These are phyloP conservation scores for Jatropha multifida DNA, from an alignment of 441 rosid species.

Conservation along the genomic window DNA sequence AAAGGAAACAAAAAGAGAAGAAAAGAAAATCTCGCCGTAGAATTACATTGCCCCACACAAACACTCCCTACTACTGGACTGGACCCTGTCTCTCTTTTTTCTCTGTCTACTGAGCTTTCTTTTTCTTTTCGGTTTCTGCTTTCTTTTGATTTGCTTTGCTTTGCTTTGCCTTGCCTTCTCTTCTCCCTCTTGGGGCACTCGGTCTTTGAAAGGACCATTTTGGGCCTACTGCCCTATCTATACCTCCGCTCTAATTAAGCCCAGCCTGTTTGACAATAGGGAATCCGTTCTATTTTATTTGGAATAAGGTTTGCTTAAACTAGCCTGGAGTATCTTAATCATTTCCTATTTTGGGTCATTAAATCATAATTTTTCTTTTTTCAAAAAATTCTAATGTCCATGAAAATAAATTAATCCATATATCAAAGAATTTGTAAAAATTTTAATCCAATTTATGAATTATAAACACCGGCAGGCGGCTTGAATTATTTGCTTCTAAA, in stretches of 20 bases:
- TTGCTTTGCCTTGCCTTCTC: neutral
- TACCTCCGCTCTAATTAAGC: neutral
- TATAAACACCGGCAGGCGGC: too few species aligned
- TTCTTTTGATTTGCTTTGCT: neutral
- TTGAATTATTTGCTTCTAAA: too few species aligned
- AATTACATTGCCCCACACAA: conserved; percentile 24
- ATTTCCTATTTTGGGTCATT: neutral
- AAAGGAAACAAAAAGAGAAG: neutral
- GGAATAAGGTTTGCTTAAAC: neutral
- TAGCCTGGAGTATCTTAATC: neutral
- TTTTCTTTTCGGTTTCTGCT: neutral
- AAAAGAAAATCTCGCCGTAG: conserved; percentile 17
- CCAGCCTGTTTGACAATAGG: neutral
- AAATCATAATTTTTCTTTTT: too few species aligned
- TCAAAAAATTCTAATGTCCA: too few species aligned
- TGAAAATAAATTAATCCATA: too few species aligned
- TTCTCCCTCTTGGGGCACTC: conserved; percentile 26
- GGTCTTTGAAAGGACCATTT: conserved; percentile 23
- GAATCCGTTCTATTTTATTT: neutral
- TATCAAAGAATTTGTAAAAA: too few species aligned
- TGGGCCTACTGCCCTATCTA: conserved; percentile 6
- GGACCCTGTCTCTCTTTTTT: neutral
- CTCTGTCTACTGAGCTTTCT: neutral
- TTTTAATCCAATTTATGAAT: too few species aligned
- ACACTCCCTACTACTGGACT: neutral